These are phyloP conservation scores for Rhinocladiella mackenziei DNA, from an alignment of 2,329 filamentous ascomycete genomes.

Conservation along the genomic window DNA sequence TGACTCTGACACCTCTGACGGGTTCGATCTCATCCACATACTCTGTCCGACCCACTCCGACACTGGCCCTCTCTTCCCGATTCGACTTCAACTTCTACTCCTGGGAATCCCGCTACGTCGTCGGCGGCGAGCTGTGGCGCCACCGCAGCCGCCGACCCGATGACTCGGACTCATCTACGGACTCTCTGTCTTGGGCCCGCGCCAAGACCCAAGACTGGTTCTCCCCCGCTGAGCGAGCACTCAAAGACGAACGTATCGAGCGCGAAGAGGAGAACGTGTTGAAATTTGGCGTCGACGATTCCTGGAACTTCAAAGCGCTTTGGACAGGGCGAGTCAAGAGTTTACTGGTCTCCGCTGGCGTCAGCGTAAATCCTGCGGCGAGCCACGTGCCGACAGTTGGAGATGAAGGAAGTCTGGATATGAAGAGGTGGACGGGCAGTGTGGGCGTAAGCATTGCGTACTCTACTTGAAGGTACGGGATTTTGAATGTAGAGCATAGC, in stretches of 20 bases:
- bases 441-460: conserved; percentile 29
- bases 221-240: conserved; percentile 33
- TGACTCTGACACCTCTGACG: conserved; percentile 92
- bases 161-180: conserved; percentile 36
- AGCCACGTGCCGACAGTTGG: not conserved
- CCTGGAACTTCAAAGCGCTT: conserved; percentile 75
- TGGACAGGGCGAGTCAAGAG: conserved; percentile 96
- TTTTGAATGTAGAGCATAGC: conserved; percentile 1
- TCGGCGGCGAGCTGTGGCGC: conserved; percentile 91
- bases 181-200: conserved; percentile 44
- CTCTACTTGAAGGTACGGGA: conserved; percentile 25
- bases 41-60: conserved; percentile 77
- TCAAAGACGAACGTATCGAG: conserved; percentile 51
- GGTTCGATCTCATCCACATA: conserved; percentile 89
- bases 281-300: conserved; percentile 85
- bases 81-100: conserved; percentile 98
- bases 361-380: conserved; percentile 63
- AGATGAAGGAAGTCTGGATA: not conserved
- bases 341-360: conserved; percentile 83
- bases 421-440: conserved; percentile 28
- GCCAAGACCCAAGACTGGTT: conserved; percentile 35
- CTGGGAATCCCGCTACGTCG: conserved; percentile 89
- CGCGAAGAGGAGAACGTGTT: conserved; percentile 78
- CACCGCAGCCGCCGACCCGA: conserved; percentile 41
- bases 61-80: conserved; percentile 79